Conservation (phyloP, 805 yeast species). For the Monosporozyma solicola region DNA sequence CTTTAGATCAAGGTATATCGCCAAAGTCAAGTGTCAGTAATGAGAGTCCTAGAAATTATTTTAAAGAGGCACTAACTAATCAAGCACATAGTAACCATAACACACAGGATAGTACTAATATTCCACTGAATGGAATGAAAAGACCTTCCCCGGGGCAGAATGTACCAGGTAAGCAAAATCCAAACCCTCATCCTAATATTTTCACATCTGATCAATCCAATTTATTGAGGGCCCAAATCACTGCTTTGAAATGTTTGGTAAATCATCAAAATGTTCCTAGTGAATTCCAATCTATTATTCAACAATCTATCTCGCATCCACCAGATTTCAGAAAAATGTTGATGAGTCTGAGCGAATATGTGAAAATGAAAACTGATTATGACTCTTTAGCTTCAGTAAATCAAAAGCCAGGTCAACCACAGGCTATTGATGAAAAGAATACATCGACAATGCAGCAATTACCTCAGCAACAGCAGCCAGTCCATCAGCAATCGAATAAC, state of each 20-base stretch:
- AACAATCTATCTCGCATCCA: conserved; percentile 25
- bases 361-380: conserved; percentile 10
- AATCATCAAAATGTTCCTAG: conserved; percentile 25
- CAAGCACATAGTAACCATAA: conserved; percentile 3
- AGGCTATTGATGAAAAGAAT: neutral
- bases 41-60: neutral
- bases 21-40: neutral
- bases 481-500: neutral
- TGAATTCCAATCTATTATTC: conserved; percentile 21
- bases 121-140: conserved; percentile 2
- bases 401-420: conserved; percentile 3
- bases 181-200: conserved; percentile 8
- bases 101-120: neutral
- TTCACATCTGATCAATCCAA: conserved; percentile 26
- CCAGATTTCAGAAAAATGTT: conserved; percentile 29
- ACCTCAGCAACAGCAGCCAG: neutral
- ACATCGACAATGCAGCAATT: conserved; percentile 1
- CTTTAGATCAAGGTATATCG: neutral
- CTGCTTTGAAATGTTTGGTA: conserved; percentile 26
- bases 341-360: conserved; percentile 23
- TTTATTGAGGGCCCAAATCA: conserved; percentile 29
- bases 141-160: conserved; percentile 13
- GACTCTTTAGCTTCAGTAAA: conserved; percentile 1
- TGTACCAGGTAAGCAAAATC: conserved; percentile 2
- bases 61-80: neutral